These are phyloP conservation scores for Codiaeum variegatum DNA, from an alignment of 441 rosid species.

Conservation along the genomic window DNA sequence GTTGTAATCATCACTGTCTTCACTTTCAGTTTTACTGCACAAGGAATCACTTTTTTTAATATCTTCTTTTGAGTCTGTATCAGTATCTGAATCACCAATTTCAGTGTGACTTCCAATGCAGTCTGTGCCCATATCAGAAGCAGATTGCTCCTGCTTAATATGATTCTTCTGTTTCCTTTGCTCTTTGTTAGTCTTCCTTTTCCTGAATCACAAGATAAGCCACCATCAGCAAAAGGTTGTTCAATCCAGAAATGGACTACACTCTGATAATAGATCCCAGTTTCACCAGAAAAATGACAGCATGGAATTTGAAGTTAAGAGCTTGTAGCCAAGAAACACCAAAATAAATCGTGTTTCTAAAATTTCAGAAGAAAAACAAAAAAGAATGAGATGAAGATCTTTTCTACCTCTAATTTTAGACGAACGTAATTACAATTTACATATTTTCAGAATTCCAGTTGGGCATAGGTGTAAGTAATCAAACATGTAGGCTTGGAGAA, in stretches of 20 bases:
- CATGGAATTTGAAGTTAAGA: not conserved
- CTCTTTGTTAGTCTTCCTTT: slow-evolving; percentile 25
- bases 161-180: slow-evolving; percentile 20
- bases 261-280: not conserved
- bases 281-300: not conserved
- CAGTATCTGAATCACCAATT: slow-evolving; percentile 19
- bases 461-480: not conserved
- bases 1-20: slow-evolving; percentile 24
- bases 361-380: too few relatives aligned
- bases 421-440: not conserved
- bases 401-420: too few relatives aligned
- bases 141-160: slow-evolving; percentile 15
- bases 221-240: slow-evolving; percentile 13
- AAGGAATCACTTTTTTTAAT: slow-evolving; percentile 3
- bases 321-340: not conserved
- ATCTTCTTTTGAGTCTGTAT: slow-evolving; percentile 8
- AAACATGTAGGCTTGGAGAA: slow-evolving; percentile 6
- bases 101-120: slow-evolving; percentile 24
- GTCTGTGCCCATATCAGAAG: slow-evolving; percentile 16
- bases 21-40: slow-evolving; percentile 27
- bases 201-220: slow-evolving; percentile 32
- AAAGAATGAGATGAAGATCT: not conserved
- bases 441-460: not conserved
- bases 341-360: not conserved
- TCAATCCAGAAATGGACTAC: not conserved